Conservation (phyloP, 495 filamentous ascomycete species). For the Podospora fimiseda region DNA sequence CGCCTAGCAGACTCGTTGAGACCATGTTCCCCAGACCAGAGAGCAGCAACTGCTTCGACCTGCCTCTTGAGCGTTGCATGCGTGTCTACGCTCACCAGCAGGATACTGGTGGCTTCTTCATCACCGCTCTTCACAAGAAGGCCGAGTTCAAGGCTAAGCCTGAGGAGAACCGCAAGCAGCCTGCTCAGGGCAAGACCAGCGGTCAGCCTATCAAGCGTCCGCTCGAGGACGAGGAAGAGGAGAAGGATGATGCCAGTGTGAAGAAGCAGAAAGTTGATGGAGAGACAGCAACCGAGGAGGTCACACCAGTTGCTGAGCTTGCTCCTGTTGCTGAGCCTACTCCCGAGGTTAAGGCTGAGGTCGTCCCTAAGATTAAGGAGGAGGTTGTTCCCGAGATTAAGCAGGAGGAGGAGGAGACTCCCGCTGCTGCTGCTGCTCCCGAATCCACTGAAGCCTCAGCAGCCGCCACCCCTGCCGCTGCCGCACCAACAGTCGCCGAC, state of each 20-base stretch:
- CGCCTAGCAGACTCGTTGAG: conserved; percentile 55
- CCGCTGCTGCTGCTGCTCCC: conserved; percentile 4
- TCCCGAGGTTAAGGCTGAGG: conserved; percentile 20
- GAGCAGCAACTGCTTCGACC: conserved; percentile 41
- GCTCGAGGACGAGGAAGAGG: conserved; percentile 25
- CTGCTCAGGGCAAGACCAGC: conserved; percentile 32
- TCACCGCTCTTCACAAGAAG: conserved; percentile 86
- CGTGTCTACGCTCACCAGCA: conserved; percentile 91
- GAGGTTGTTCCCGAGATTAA: conserved; percentile 1
- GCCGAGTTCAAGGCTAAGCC: conserved; percentile 79
- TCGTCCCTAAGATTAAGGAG: conserved; percentile 17
- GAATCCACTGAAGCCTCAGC: conserved; percentile 18
- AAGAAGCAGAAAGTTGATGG: conserved; percentile 35
- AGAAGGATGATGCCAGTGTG: conserved; percentile 24
- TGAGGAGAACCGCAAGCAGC: conserved; percentile 57
- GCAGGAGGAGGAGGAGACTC: neutral
- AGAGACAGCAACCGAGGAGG: conserved; percentile 24
- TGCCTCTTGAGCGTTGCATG: conserved; percentile 87
- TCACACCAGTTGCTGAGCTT: neutral
- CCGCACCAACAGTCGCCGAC: neutral
- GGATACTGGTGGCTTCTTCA: conserved; percentile 96
- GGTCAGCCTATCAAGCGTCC: conserved; percentile 32
- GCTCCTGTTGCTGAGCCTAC: conserved; percentile 17
- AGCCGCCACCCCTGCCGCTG: conserved; percentile 8
- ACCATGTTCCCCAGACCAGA: conserved; percentile 74